Percentiles rank a stretch among this genome's conserved stretches.
These are phyloP conservation scores for Fusarium compactum DNA, from an alignment of 2,329 filamentous ascomycete species.

Conservation along the genomic window DNA sequence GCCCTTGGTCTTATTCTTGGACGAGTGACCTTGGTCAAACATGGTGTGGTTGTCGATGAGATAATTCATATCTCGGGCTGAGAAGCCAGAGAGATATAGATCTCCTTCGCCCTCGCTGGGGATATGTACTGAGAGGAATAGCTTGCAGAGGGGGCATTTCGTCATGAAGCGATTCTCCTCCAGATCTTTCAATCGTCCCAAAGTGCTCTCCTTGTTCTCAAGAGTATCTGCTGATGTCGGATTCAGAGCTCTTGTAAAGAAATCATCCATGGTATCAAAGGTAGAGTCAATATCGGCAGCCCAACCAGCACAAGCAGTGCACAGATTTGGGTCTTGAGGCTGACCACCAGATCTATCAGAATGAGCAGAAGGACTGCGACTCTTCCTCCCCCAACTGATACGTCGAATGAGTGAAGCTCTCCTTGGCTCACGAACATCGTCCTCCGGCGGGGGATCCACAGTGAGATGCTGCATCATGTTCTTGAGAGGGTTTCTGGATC, in stretches of 20 bases:
- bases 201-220: conserved; percentile 49
- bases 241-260: conserved; percentile 47
- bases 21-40: conserved; percentile 50
- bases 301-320: conserved; percentile 49
- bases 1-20: conserved; percentile 47
- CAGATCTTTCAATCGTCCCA: conserved; percentile 47
- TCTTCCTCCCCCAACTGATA: conserved; percentile 51
- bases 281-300: conserved; percentile 52
- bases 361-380: conserved; percentile 52
- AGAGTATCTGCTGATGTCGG: conserved; percentile 49
- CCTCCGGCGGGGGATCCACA: conserved; percentile 49
- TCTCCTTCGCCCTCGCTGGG: conserved; percentile 49
- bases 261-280: conserved; percentile 50
- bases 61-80: conserved; percentile 52
- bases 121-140: conserved; percentile 52
- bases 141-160: conserved; percentile 53
- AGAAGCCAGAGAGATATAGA: conserved; percentile 51
- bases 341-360: conserved; percentile 49
- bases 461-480: conserved; percentile 56
- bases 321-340: conserved; percentile 50
- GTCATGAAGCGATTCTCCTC: conserved; percentile 51
- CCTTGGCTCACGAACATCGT: conserved; percentile 46
- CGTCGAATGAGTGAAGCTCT: conserved; percentile 52
- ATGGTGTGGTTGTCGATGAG: conserved; percentile 50
- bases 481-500: conserved; percentile 53